A percentile compares a stretch with the other conserved stretches of the same genome.
Conservation (phyloP, 2,329 filamentous ascomycete genomes). For the Monosporascus sp. region DNA sequence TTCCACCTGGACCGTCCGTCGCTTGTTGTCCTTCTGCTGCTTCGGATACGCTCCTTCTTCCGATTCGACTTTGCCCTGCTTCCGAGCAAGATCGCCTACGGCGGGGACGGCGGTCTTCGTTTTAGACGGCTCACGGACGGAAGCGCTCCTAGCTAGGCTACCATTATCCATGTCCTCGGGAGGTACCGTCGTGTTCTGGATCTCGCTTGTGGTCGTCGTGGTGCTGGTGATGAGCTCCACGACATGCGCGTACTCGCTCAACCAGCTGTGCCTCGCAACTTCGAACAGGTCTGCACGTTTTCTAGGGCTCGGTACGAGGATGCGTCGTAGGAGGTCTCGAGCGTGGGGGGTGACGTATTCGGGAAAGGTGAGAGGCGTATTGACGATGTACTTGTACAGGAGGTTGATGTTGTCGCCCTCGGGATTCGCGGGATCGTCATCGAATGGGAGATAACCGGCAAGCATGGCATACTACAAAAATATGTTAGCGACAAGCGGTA, state of each 20-base stretch:
- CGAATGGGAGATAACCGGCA: slow-evolving; percentile 93
- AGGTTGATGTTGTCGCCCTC: slow-evolving; percentile 99
- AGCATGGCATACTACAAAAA: slow-evolving; percentile 89
- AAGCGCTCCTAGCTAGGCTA: slow-evolving; percentile 75
- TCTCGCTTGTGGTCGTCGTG: slow-evolving; percentile 80
- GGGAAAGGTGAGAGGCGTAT: slow-evolving; percentile 92
- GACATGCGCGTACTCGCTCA: slow-evolving; percentile 94
- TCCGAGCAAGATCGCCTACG: slow-evolving; percentile 62
- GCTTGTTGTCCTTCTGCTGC: slow-evolving; percentile 79
- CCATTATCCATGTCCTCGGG: slow-evolving; percentile 54
- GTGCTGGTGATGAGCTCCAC: slow-evolving; percentile 96
- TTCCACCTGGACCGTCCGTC: slow-evolving; percentile 93
- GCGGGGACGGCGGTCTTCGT: slow-evolving; percentile 47
- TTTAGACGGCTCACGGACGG: slow-evolving; percentile 82
- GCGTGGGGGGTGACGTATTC: slow-evolving; percentile 98
- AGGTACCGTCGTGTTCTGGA: slow-evolving; percentile 70
- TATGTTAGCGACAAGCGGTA: slow-evolving; percentile 16
- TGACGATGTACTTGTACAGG: slow-evolving; percentile 98
- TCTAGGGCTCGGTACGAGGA: slow-evolving; percentile 89
- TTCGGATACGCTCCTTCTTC: slow-evolving; percentile 53
- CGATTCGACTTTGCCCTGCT: slow-evolving; percentile 68
- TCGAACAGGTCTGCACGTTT: slow-evolving; percentile 96
- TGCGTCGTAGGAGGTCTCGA: slow-evolving; percentile 83
- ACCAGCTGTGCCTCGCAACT: slow-evolving; percentile 94
- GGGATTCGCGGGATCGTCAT: slow-evolving; percentile 95